These are phyloP conservation scores for Anaeramoeba ignava DNA, from an alignment of 78 protist genomes.

Conservation along the genomic window DNA sequence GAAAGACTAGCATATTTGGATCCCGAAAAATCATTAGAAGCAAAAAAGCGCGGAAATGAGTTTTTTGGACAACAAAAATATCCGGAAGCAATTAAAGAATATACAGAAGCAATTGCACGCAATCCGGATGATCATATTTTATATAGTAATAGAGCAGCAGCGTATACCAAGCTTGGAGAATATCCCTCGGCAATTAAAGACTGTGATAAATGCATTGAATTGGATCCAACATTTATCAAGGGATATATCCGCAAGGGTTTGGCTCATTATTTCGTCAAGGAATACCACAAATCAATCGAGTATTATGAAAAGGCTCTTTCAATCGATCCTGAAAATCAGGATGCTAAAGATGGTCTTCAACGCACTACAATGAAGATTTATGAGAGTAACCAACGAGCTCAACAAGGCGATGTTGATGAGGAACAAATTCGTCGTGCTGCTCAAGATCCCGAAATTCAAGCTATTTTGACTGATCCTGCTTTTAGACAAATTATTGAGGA, in stretches of 20 bases:
- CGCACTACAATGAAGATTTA: neutral
- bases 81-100: constrained; percentile 31
- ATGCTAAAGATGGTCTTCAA: neutral
- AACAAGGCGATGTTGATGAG: neutral
- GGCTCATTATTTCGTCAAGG: neutral
- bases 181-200: constrained; percentile 10
- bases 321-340: neutral
- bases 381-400: neutral
- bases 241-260: constrained; percentile 26
- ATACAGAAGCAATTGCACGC: constrained; percentile 20
- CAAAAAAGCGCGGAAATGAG: constrained; percentile 14
- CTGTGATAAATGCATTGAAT: constrained; percentile 17
- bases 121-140: constrained; percentile 28
- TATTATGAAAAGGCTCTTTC: constrained; percentile 3
- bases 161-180: constrained; percentile 24
- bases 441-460: neutral
- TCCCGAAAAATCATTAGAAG: neutral
- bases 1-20: neutral
- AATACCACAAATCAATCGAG: neutral
- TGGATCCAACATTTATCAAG: constrained; percentile 20
- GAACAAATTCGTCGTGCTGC: neutral
- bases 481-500: neutral
- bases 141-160: constrained; percentile 25
- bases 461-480: neutral
- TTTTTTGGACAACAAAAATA: constrained; percentile 23